Base-by-base conservation (phyloP, 2,329 filamentous ascomycete genomes). In the Aphanoascus verrucosus region DNA sequence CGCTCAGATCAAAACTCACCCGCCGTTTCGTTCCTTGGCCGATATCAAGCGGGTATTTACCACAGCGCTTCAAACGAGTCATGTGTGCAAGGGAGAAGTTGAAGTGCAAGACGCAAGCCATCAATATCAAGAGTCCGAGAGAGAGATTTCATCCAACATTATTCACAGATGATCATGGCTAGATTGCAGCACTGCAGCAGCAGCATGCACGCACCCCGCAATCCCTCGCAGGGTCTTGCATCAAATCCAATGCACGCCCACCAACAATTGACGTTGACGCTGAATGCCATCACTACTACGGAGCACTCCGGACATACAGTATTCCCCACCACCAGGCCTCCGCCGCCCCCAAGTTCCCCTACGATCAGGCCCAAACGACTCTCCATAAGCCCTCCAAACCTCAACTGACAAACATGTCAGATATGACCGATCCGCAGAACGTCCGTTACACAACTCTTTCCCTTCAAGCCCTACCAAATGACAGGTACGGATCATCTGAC, bases 401-500 rank as follows among this genome's bases (percentile, higher is more conserved):
- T 28, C 23, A 28, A 7, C 23, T 28, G 3, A 4, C 23, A 28
- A 28, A 28, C 23, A 28, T 28, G 23, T 28, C 23, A 28, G 23
- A 28, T 28, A 28, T 37, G 12, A 37, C n/a, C 35, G 5, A 11
- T 37, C 45, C 17, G 45, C 32, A 32, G 32, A 37, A 28, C 2
- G 37, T 23, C 8, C 32, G 45, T 47, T 47, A 47, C 45, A 37
- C 45, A 7, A 23, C 14, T 20, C 31, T 31, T 14, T 11, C n/a
- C 5, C 41, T 37, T n/a, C 47, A 42, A 50, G 47, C 47, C 48
- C 40, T 50, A 50, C 20, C 37, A 4, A 15, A 31, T 48, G 45
- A 50, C 48, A 50, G 37, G 37, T 49, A 49, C 37, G 34, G 40
- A 49, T 50, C 48, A 50, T 50, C 48, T 50, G 48, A 43, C 34